These are phyloP conservation scores for Alternaria sp. DNA, from an alignment of 2,329 filamentous ascomycete genomes.

Conservation along the genomic window DNA sequence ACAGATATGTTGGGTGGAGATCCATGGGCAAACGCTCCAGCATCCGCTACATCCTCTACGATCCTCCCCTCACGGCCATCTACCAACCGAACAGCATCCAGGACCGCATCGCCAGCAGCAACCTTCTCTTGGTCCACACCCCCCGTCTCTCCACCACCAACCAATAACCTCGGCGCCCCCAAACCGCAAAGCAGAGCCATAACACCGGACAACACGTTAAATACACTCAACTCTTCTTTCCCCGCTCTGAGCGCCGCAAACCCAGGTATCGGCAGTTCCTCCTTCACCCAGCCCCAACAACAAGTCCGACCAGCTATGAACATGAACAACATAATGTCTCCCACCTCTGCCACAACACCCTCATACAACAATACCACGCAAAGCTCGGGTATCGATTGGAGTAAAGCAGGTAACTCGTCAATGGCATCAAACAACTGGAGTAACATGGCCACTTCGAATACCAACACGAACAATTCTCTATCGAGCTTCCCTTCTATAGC, in stretches of 20 bases:
- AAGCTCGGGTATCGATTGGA: conserved; percentile 42
- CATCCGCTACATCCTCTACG: conserved; percentile 43
- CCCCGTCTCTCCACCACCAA: conserved; percentile 47
- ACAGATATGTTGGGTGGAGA: conserved; percentile 55
- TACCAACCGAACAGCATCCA: conserved; percentile 36
- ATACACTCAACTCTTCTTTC: conserved; percentile 48
- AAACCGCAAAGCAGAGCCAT: conserved; percentile 55
- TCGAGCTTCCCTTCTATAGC: conserved; percentile 64
- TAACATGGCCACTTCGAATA: conserved; percentile 17
- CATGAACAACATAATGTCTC: conserved; percentile 45
- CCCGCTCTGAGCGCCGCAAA: conserved; percentile 49
- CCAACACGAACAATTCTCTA: conserved; percentile 26
- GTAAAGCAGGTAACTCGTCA: conserved; percentile 32
- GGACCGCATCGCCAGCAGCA: conserved; percentile 45
- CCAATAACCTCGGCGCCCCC: conserved; percentile 34
- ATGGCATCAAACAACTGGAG: conserved; percentile 39
- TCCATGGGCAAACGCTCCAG: conserved; percentile 53
- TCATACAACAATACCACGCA: conserved; percentile 31
- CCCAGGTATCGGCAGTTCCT: conserved; percentile 42
- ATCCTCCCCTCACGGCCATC: conserved; percentile 43
- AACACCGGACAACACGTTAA: conserved; percentile 62
- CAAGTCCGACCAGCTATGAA: conserved; percentile 45
- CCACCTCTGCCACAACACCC: conserved; percentile 29
- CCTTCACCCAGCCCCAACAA: conserved; percentile 52
- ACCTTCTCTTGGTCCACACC: conserved; percentile 59